Conservation (phyloP, 176 grass and related monocot genomes). For the Cenchrus purpureus region DNA sequence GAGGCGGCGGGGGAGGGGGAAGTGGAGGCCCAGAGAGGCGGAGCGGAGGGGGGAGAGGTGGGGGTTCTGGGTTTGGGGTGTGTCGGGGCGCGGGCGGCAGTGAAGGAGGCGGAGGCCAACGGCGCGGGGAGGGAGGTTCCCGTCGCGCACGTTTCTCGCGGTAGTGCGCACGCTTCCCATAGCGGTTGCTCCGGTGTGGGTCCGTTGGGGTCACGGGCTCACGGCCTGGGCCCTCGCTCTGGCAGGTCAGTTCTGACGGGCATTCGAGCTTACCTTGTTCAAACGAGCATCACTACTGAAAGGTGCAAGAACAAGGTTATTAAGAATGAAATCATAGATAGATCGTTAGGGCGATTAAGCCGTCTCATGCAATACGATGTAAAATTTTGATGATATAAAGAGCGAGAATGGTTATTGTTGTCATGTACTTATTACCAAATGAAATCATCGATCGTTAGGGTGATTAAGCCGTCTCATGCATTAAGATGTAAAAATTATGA, state of each 20-base stretch:
- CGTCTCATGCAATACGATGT: no score
- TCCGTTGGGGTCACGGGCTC: constrained; percentile 37
- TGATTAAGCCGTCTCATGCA: no score
- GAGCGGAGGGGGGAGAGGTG: not conserved
- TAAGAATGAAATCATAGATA: no score
- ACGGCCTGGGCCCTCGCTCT: not conserved
- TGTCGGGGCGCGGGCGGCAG: constrained; percentile 41
- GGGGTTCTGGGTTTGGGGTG: constrained; percentile 38
- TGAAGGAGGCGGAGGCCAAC: not conserved
- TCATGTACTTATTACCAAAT: no score
- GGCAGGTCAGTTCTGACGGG: not conserved
- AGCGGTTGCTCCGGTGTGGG: not conserved
- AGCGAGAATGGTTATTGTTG: no score
- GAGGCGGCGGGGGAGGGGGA: not conserved
- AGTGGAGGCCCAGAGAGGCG: not conserved
- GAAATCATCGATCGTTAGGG: no score
- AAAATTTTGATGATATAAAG: no score
- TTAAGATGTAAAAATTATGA: no score
- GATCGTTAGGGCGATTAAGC: no score
- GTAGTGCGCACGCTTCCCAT: constrained; percentile 26
- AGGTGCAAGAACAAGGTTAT: no score
- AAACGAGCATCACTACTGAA: not conserved
- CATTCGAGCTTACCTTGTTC: not conserved
- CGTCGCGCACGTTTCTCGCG: constrained; percentile 32
- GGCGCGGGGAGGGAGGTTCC: not conserved